Conservation (phyloP, 176 grass and related monocot species). For the Phragmites australis region DNA sequence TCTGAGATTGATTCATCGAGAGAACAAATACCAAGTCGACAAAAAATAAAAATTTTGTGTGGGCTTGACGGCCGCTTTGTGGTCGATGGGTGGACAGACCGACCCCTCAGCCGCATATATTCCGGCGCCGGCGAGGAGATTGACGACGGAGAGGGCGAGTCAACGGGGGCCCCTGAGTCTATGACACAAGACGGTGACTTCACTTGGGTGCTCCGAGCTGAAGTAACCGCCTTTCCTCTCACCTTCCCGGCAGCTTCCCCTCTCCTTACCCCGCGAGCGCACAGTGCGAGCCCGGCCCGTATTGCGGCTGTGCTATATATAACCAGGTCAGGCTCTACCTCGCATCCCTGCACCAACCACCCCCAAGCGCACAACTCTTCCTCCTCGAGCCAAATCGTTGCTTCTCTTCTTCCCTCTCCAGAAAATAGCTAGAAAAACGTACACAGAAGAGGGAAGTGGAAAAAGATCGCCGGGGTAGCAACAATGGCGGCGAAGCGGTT, state of each 20-base stretch:
- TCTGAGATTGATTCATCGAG: background rate
- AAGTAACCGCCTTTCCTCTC: conserved; percentile 21
- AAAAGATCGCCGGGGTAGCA: background rate
- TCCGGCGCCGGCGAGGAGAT: conserved; percentile 4
- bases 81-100: background rate
- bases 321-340: accelerated
- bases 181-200: background rate
- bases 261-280: conserved; percentile 9
- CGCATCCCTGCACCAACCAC: conserved; percentile 5
- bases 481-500: conserved; percentile 73
- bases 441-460: background rate
- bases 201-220: conserved; percentile 14
- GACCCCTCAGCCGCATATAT: background rate
- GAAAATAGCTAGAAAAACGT: background rate
- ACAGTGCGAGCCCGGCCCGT: background rate
- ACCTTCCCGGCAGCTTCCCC: conserved; percentile 50
- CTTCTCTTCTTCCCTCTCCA: conserved; percentile 1
- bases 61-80: background rate
- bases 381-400: background rate
- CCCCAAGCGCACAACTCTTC: background rate
- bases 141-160: background rate
- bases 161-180: background rate
- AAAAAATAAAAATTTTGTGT: background rate
- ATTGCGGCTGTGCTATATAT: conserved; percentile 35
- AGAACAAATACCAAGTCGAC: background rate